Percentiles rank a stretch among this genome's conserved stretches.
Evolutionary conservation across 2,329 filamentous ascomycete species (phyloP).

Genomic region (Orbilia quercus): DNA sequence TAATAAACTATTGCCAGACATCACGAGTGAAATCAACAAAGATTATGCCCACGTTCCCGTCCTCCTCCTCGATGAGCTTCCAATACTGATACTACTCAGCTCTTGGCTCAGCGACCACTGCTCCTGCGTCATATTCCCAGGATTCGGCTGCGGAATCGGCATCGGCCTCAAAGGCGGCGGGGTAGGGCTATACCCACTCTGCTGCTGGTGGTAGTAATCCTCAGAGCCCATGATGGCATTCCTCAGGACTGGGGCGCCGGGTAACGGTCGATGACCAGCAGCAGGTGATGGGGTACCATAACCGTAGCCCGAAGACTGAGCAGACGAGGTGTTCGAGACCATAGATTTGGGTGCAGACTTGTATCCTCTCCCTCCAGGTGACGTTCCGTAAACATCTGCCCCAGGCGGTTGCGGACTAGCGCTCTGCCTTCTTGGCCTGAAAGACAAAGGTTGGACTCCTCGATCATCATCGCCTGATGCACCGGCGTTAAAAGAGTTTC

Average conservation of each 20-base stretch:
- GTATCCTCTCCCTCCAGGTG: constrained; percentile 36
- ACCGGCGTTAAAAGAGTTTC: constrained; percentile 27
- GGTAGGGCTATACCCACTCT: constrained; percentile 11
- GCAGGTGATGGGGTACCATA: constrained; percentile 22
- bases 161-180: constrained; percentile 13
- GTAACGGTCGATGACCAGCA: constrained; percentile 31
- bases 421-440: constrained; percentile 47
- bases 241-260: constrained; percentile 47
- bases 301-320: constrained; percentile 31
- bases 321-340: constrained; percentile 27
- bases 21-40: neutral
- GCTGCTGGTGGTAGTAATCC: constrained; percentile 42
- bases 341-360: constrained; percentile 22
- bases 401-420: constrained; percentile 39
- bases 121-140: constrained; percentile 44
- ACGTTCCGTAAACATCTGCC: constrained; percentile 39
- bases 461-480: constrained; percentile 4
- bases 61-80: constrained; percentile 36
- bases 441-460: constrained; percentile 32
- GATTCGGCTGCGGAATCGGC: constrained; percentile 34
- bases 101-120: constrained; percentile 55
- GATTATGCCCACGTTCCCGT: constrained; percentile 49
- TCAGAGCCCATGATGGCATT: constrained; percentile 55
- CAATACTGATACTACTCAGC: constrained; percentile 52
- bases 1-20: neutral